Evolutionary conservation across 2,329 filamentous ascomycete genomes (phyloP).

Genomic region (Cladobotryum protrusum): DNA sequence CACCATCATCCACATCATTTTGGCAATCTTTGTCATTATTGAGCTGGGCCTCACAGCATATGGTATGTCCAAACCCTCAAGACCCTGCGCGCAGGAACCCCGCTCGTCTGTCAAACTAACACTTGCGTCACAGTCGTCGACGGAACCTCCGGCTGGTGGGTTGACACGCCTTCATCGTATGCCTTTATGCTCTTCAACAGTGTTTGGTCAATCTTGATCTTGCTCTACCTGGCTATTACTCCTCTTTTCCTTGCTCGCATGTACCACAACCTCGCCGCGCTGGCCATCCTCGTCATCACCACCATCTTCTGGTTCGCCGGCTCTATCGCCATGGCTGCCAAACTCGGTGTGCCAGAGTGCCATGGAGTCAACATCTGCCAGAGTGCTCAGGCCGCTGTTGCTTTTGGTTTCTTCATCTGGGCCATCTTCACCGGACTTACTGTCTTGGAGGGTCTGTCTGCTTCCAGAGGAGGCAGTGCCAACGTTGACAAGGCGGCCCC

Average conservation of each 20-base stretch:
- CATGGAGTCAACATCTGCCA: constrained; percentile 52
- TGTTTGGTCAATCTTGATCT: constrained; percentile 67
- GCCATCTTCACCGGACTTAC: constrained; percentile 42
- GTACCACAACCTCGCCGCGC: constrained; percentile 59
- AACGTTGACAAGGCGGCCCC: constrained; percentile 18
- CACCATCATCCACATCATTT: constrained; percentile 58
- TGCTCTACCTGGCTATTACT: constrained; percentile 63
- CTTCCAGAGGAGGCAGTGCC: constrained; percentile 28
- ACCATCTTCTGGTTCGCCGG: constrained; percentile 89
- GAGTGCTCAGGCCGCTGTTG: constrained; percentile 56
- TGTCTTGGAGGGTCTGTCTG: constrained; percentile 40
- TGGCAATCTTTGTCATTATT: constrained; percentile 64
- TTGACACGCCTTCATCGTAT: constrained; percentile 47
- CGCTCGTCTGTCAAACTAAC: background rate
- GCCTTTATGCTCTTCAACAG: constrained; percentile 76
- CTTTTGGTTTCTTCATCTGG: constrained; percentile 62
- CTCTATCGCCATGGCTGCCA: constrained; percentile 68
- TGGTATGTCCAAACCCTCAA: constrained; percentile 41
- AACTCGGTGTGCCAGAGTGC: constrained; percentile 48
- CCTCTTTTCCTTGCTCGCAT: constrained; percentile 55
- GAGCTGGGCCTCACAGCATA: constrained; percentile 71
- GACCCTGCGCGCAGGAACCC: too few relatives aligned
- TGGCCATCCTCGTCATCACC: constrained; percentile 64
- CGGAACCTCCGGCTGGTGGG: constrained; percentile 1
- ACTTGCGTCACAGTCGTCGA: constrained; percentile 10